These are phyloP conservation scores for Ophiostoma populinum DNA, from an alignment of 2,329 filamentous ascomycete species.

Conservation along the genomic window DNA sequence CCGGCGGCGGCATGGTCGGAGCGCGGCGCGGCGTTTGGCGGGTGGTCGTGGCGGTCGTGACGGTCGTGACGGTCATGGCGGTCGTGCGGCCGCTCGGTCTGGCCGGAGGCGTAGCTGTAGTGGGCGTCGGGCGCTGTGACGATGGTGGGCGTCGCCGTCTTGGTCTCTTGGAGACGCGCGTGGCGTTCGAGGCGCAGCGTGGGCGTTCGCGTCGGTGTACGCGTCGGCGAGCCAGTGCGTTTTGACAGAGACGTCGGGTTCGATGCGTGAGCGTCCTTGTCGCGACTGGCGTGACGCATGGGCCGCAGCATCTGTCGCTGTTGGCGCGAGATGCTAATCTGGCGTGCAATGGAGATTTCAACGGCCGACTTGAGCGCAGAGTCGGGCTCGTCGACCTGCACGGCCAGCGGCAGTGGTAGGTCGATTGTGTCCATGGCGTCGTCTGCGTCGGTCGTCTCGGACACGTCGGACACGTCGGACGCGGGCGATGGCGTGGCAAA, in stretches of 20 bases:
- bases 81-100: not conserved
- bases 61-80: conserved; percentile 2
- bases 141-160: conserved; percentile 28
- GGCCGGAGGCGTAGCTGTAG: not conserved
- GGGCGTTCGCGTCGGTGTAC: conserved; percentile 8
- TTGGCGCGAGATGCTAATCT: conserved; percentile 47
- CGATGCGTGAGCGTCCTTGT: too few species aligned
- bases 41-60: too few species aligned
- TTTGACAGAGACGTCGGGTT: conserved; percentile 7
- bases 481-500: conserved; percentile 11
- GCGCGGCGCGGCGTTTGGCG: conserved; percentile 14
- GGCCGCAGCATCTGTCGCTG: conserved; percentile 42
- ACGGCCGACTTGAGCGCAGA: conserved; percentile 35
- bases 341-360: conserved; percentile 49
- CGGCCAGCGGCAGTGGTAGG: too few species aligned
- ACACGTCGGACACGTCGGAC: conserved; percentile 19
- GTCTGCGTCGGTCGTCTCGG: too few species aligned
- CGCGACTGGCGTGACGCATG: conserved; percentile 25
- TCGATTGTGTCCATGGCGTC: too few species aligned
- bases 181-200: conserved; percentile 15
- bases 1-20: conserved; percentile 1
- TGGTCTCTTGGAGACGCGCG: conserved; percentile 22
- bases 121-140: conserved; percentile 19
- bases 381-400: conserved; percentile 23
- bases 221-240: not conserved